Percentiles rank a stretch among this genome's conserved stretches.
Evolutionary conservation across 768 basidiomycete species (phyloP).

Genomic region (Amanita muscaria): DNA sequence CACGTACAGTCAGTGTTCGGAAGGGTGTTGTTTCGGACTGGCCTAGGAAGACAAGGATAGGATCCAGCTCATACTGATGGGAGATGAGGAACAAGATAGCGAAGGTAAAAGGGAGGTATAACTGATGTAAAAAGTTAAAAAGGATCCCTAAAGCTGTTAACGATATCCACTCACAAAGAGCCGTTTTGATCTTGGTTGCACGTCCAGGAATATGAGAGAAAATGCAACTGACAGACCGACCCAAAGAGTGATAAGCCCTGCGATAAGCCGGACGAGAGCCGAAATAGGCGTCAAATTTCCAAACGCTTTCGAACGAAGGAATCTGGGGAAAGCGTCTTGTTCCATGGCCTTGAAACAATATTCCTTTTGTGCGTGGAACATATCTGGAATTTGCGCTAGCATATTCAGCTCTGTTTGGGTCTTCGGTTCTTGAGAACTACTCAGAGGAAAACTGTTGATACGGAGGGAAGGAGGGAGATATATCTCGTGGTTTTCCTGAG

Average conservation of each 20-base stretch:
- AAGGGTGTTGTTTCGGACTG: constrained; percentile 97
- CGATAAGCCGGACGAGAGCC: constrained; percentile 75
- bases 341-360: constrained; percentile 96
- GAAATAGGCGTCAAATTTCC: constrained; percentile 92
- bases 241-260: constrained; percentile 85
- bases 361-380: constrained; percentile 96
- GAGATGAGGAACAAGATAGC: constrained; percentile 88
- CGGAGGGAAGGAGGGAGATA: constrained; percentile 92
- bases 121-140: constrained; percentile 35
- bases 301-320: constrained; percentile 95
- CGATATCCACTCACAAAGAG: constrained; percentile 72
- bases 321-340: constrained; percentile 89
- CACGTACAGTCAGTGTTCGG: constrained; percentile 83
- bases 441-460: constrained; percentile 84
- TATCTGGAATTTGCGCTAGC: constrained; percentile 89
- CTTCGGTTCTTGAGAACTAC: constrained; percentile 62
- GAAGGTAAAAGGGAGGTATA: constrained; percentile 89
- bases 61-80: constrained; percentile 96
- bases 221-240: constrained; percentile 89
- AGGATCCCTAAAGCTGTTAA: neutral
- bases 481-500: constrained; percentile 91
- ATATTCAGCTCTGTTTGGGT: constrained; percentile 58
- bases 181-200: constrained; percentile 83
- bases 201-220: constrained; percentile 88
- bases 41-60: constrained; percentile 86